Percentiles rank a stretch among this genome's conserved stretches.
phyloP scores from a whole-genome alignment of 257 asterid species.

The Leonotis leonurus region DNA sequence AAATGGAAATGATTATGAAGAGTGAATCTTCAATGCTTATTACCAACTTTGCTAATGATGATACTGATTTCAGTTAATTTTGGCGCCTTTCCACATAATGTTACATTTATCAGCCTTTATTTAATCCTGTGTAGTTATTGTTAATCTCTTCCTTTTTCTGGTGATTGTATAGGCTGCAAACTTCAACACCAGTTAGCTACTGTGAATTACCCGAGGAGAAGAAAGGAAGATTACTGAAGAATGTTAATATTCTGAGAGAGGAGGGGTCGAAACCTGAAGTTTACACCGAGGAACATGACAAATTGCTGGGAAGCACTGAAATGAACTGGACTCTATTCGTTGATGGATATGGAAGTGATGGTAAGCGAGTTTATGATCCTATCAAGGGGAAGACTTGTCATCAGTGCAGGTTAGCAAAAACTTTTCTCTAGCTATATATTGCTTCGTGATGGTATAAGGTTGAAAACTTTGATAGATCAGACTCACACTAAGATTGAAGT shows the following conservation, averaged over 20 bases:
- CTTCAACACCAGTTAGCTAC: conserved; percentile 64
- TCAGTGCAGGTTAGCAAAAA: conserved; percentile 69
- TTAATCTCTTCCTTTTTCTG: conserved; percentile 2
- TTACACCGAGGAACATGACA: conserved; percentile 77
- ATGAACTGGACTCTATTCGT: conserved; percentile 72
- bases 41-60: too few relatives aligned
- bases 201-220: conserved; percentile 38
- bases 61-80: background rate
- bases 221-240: conserved; percentile 28
- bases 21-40: too few relatives aligned
- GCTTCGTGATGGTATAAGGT: background rate
- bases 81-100: too few relatives aligned
- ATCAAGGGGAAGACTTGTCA: conserved; percentile 85
- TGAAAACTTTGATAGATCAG: background rate
- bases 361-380: conserved; percentile 85
- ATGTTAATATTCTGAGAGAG: conserved; percentile 37
- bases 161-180: conserved; percentile 66
- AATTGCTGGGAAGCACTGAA: conserved; percentile 76
- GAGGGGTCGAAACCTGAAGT: conserved; percentile 73
- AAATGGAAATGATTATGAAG: too few relatives aligned
- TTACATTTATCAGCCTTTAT: background rate
- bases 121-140: background rate
- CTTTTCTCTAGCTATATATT: background rate
- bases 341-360: conserved; percentile 81
- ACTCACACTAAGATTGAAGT: conserved; percentile 2